phyloP scores from a whole-genome alignment of 1,139 yeast genomes.

The Kodamaea plutei region DNA sequence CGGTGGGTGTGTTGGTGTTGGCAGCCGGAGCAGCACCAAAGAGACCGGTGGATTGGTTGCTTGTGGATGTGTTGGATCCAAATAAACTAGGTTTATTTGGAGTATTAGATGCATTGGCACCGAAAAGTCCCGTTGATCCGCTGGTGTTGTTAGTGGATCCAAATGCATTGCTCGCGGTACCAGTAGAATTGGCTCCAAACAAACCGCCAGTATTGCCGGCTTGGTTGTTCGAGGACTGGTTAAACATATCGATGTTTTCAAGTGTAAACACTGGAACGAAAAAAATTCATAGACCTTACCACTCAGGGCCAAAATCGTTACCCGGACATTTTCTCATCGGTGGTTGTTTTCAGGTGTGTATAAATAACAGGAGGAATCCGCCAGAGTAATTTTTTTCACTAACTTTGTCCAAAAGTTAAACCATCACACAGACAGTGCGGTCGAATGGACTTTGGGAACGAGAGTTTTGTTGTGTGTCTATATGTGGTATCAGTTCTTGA shows the following conservation, averaged over 20 bases:
- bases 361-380: too few relatives aligned
- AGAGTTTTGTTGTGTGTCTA: conserved; percentile 16
- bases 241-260: conserved; percentile 7
- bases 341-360: too few relatives aligned
- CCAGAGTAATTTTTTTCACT: conserved; percentile 17
- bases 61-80: background rate
- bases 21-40: background rate
- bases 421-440: conserved; percentile 55
- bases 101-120: conserved; percentile 1
- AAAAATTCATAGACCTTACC: background rate
- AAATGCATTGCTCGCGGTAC: background rate
- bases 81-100: background rate
- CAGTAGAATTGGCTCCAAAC: conserved; percentile 7
- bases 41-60: background rate
- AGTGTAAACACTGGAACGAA: conserved; percentile 3
- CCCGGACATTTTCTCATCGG: conserved; percentile 13
- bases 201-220: conserved; percentile 8
- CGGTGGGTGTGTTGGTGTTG: conserved; percentile 1
- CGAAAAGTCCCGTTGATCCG: conserved; percentile 5
- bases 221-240: conserved; percentile 7
- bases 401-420: conserved; percentile 51
- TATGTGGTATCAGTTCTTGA: conserved; percentile 29
- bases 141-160: conserved; percentile 2
- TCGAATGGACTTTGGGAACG: conserved; percentile 19
- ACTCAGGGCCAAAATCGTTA: too few relatives aligned